These are phyloP conservation scores for Nissolia schottii DNA, from an alignment of 306 rosid species.

Conservation along the genomic window DNA sequence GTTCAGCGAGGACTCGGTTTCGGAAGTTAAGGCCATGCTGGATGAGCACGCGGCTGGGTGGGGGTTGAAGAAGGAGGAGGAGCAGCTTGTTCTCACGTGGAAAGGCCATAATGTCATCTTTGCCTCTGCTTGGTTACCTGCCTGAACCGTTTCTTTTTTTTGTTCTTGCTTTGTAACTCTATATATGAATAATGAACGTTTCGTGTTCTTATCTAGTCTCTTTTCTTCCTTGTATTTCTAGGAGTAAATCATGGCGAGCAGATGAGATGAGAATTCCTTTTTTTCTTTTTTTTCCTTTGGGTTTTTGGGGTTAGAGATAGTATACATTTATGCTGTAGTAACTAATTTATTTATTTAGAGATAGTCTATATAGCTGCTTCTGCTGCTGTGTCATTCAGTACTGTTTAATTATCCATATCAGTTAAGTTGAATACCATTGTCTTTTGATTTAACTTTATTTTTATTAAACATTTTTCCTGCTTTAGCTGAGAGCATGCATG, in stretches of 20 bases:
- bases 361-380: neutral
- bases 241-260: neutral
- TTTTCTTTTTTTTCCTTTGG: neutral
- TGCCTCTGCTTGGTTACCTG: conserved; percentile 82
- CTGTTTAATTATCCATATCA: neutral
- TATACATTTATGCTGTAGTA: neutral
- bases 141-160: conserved; percentile 39
- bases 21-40: conserved; percentile 76
- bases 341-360: neutral
- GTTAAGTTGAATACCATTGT: neutral
- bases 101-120: conserved; percentile 93
- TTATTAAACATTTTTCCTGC: neutral
- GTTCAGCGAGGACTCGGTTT: conserved; percentile 61
- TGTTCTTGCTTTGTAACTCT: neutral
- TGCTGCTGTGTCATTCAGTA: neutral
- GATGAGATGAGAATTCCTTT: neutral
- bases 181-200: neutral
- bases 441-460: neutral
- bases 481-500: neutral
- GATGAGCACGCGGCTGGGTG: conserved; percentile 97
- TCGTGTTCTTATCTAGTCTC: neutral
- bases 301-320: no score
- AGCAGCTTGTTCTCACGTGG: conserved; percentile 83
- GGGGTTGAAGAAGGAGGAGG: conserved; percentile 91
- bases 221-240: neutral